Conservation (phyloP, 768 basidiomycete genomes). For the Lactarius psammicola region DNA sequence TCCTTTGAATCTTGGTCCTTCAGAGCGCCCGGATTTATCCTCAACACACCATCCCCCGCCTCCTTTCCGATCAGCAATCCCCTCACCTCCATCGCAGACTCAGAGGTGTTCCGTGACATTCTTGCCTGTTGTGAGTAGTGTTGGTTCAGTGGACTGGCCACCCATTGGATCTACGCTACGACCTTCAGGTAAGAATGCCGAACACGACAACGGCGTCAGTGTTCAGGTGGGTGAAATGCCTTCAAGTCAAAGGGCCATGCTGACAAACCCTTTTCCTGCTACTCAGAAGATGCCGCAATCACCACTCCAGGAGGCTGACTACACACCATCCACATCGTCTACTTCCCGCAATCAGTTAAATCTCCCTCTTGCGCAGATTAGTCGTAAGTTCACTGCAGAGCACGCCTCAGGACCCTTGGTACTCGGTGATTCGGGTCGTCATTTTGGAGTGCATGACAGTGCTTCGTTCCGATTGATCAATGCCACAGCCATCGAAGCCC, state of each 20-base stretch:
- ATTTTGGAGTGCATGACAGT: background rate
- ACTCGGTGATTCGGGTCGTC: background rate
- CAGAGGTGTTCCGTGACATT: background rate
- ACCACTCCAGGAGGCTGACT: background rate
- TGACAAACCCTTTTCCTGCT: background rate
- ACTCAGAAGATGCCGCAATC: background rate
- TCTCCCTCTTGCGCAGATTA: background rate
- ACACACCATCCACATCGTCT: background rate
- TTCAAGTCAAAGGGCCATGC: background rate
- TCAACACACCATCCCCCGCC: background rate
- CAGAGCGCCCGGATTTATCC: background rate
- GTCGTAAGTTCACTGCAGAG: background rate
- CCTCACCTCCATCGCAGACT: background rate
- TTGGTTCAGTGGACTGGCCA: slow-evolving; percentile 19
- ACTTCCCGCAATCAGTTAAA: background rate
- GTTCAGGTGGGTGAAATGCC: background rate
- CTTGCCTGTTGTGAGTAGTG: background rate
- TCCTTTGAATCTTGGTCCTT: background rate
- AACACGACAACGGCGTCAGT: background rate
- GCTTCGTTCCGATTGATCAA: background rate
- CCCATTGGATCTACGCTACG: slow-evolving; percentile 10
- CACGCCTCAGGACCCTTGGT: background rate
- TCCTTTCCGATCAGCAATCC: background rate
- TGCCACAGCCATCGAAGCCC: background rate
- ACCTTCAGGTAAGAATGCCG: background rate